These are phyloP conservation scores for Pyrenochaeta sp. DNA, from an alignment of 2,329 filamentous ascomycete genomes.

Conservation along the genomic window DNA sequence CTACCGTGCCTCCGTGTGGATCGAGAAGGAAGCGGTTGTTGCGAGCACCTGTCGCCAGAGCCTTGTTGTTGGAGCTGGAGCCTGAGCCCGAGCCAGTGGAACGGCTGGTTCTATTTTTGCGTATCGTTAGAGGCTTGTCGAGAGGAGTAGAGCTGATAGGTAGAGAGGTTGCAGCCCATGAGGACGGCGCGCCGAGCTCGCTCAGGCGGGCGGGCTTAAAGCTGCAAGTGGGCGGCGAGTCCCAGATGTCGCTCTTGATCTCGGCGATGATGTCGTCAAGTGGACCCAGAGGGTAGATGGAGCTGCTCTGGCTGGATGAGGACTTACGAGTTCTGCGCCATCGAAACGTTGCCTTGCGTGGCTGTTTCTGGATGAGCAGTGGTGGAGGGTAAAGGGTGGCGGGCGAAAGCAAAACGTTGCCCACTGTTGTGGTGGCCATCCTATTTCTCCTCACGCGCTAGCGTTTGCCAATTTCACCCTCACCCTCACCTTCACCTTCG, in stretches of 20 bases:
- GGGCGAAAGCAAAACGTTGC: slow-evolving; percentile 17
- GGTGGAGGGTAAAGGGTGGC: slow-evolving; percentile 33
- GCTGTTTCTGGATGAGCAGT: slow-evolving; percentile 39
- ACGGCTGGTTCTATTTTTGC: slow-evolving; percentile 41
- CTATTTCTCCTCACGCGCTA: slow-evolving; percentile 7
- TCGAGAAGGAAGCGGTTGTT: no score
- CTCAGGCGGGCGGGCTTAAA: slow-evolving; percentile 21
- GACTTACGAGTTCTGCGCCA: slow-evolving; percentile 34
- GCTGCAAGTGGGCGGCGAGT: slow-evolving; percentile 20
- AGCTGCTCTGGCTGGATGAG: slow-evolving; percentile 9
- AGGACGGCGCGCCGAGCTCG: slow-evolving; percentile 21
- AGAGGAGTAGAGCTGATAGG: slow-evolving; percentile 40
- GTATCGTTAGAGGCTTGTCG: slow-evolving; percentile 40
- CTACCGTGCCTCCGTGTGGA: slow-evolving; percentile 8
- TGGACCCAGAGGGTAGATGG: slow-evolving; percentile 25
- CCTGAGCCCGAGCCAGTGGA: slow-evolving; percentile 39
- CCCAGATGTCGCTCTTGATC: slow-evolving; percentile 40
- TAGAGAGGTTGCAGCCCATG: slow-evolving; percentile 34
- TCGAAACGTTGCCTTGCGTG: slow-evolving; percentile 35
- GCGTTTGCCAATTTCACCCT: no score
- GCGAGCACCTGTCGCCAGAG: no score
- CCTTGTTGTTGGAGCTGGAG: no score
- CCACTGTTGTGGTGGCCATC: slow-evolving; percentile 21
- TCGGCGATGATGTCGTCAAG: slow-evolving; percentile 47
- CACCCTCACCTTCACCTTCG: slow-evolving; percentile 15